phyloP scores from a whole-genome alignment of 306 rosid species.

The Acmispon strigosus region DNA sequence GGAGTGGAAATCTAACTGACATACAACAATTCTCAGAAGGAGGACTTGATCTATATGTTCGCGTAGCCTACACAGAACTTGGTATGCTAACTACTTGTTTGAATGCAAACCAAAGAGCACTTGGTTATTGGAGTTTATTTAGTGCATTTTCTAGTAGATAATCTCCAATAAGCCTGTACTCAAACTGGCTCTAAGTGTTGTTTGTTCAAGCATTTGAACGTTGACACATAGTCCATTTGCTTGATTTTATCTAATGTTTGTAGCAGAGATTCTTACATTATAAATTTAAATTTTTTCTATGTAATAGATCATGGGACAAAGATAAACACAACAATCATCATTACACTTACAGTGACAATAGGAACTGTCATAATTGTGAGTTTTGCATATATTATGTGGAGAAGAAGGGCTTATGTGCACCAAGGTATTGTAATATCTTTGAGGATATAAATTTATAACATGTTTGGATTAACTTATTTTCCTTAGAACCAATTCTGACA shows the following conservation, averaged over 20 bases:
- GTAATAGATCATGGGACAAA: not conserved
- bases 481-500: too few species aligned
- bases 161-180: too few species aligned
- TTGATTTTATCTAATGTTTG: not conserved
- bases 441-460: too few species aligned
- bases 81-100: not conserved
- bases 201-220: not conserved
- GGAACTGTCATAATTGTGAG: not conserved
- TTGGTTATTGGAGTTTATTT: too few species aligned
- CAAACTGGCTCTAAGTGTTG: too few species aligned
- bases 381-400: slow-evolving; percentile 9
- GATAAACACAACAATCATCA: not conserved
- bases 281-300: not conserved
- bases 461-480: too few species aligned
- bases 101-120: too few species aligned
- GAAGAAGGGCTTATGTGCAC: not conserved
- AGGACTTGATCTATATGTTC: slow-evolving; percentile 16
- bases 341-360: not conserved
- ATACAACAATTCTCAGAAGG: not conserved
- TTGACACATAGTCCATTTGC: not conserved
- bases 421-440: too few species aligned
- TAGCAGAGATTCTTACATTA: not conserved
- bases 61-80: slow-evolving; percentile 4
- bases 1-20: slow-evolving; percentile 20
- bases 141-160: too few species aligned